Evolutionary conservation across 805 yeast species (phyloP), one percentile per base, ranked within the genome.

Genomic region (Metschnikowia picachoensis): DNA sequence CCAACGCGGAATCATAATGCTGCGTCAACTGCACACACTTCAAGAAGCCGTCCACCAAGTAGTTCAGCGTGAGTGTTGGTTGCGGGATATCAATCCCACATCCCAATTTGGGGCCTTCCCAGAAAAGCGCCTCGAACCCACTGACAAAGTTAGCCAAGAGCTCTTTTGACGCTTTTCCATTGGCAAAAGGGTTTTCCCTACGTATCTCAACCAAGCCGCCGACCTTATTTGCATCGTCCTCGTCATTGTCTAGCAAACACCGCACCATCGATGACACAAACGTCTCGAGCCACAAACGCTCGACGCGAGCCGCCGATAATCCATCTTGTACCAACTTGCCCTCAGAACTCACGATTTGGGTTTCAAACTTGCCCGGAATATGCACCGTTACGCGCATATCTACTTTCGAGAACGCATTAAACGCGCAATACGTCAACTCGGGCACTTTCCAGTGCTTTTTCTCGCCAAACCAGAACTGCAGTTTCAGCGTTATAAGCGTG

Each of bases 381-480:
- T 80, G 85, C 30, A 84, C 88, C 1, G 80, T 76, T 25, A 87
- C 88, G 37, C 87, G 72, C 62, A 84, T 79, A 61, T 87, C 95
- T 37, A 79, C 76, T 58, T 72, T 78, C 30, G 83, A 74, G 59
- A 84, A 72, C 29, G 63, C 61, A 60, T 84, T 84, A 68, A 79
- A 84, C 11, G 82, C 67, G 39, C 87, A 82, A 58, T 82, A 83
- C 0, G 85, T 78, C 38, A 87, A 80, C 58, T 83, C 79, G n/a
- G 81, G 78, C 10, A 87, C 87, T 55, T 79, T 82, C 77, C 81
- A 86, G 49, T 75, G 74, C 57, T 79, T 85, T 51, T 73, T 76
- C 59, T 82, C 87, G 12, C 91, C 90, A 67, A 85, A 87, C 95
- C 95, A 87, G 37, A 78, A 68, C 61, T 87, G 95, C 30, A 78